These are phyloP conservation scores for Claviceps arundinis DNA, from an alignment of 2,329 filamentous ascomycete genomes.

Conservation along the genomic window DNA sequence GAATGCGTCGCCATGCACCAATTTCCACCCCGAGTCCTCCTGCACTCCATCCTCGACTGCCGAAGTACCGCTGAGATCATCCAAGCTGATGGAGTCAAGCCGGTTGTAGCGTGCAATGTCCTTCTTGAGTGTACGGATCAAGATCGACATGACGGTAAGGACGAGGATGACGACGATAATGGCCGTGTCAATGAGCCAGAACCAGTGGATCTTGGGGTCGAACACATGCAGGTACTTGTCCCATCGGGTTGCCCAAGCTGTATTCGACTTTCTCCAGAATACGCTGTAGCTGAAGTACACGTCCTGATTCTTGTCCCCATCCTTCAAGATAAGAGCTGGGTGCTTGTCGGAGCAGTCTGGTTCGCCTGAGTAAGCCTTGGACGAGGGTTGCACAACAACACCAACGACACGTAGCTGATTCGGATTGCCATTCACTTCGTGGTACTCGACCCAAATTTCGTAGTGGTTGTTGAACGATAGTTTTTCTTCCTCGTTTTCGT, in stretches of 20 bases:
- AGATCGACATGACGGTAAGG: conserved; percentile 82
- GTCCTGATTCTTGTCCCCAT: conserved; percentile 35
- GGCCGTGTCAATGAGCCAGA: conserved; percentile 91
- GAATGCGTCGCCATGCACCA: conserved; percentile 96
- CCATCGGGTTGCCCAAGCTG: conserved; percentile 93
- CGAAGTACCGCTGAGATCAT: conserved; percentile 71
- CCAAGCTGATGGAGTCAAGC: conserved; percentile 77
- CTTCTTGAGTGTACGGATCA: conserved; percentile 78
- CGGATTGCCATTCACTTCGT: conserved; percentile 53
- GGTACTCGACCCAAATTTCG: conserved; percentile 86
- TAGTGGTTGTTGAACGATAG: conserved; percentile 82
- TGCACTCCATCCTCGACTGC: conserved; percentile 83
- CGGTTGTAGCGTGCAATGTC: conserved; percentile 96
- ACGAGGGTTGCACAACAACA: conserved; percentile 74
- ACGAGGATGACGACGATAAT: conserved; percentile 88
- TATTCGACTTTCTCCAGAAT: conserved; percentile 71
- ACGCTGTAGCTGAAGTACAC: conserved; percentile 89
- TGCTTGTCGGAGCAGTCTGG: conserved; percentile 50
- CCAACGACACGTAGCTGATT: conserved; percentile 80
- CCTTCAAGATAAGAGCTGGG: conserved; percentile 48
- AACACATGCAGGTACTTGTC: conserved; percentile 97
- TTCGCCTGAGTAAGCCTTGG: conserved; percentile 44
- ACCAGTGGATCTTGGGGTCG: conserved; percentile 98
- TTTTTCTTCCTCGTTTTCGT: conserved; percentile 37
- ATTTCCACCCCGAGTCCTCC: conserved; percentile 96